Evolutionary conservation across 2,329 filamentous ascomycete species (phyloP), one percentile per base, ranked within the genome.

Genomic region (Botrytis fabae): DNA sequence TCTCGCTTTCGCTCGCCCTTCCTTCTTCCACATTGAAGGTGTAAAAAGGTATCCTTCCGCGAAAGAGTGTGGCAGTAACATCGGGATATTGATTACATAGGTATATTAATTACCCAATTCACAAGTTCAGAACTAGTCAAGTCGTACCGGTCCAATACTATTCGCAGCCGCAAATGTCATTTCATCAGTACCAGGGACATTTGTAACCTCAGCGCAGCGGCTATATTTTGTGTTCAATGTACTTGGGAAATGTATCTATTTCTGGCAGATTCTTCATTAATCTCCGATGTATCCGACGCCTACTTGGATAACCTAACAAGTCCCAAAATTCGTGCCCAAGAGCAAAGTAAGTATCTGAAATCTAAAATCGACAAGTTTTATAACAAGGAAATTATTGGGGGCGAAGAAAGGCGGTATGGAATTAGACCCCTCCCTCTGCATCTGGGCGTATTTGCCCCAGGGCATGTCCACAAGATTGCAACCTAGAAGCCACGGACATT

Each of bases 161-260:
- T 48, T 48, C 25, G 38, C 65, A 57, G 65, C 38, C 48, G 35
- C 65, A 69, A 69, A 57, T 69, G 48, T 25, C 65, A 69, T 69
- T 42, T 42, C 38, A 46, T 28, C 57, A 28, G 65, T 69, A 44
- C 6, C n/a, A 32, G 18, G 25, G 44, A 69, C n/a, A 9, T 69
- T 42, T 32, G 65, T 59, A 69, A 69, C 48, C 42, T 65, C 16
- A 57, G 57, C 10, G n/a, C 65, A 32, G 65, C 65, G 48, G 65
- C 38, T 69, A 57, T 57, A 44, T 44, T 69, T 10, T 69, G 65
- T 69, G n/a, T 69, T 42, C 48, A 18, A 22, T 57, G 48, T 42
- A 57, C 35, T 22, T 40, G 0, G 22, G 35, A 28, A 28, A 42
- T 57, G 18, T 69, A 32, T 54, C 64, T 54, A 68, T 68, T 68